A percentile compares a stretch with the other conserved stretches of the same genome.
Conservation (phyloP, 495 filamentous ascomycete genomes). For the Corynascus novoguineensis region DNA sequence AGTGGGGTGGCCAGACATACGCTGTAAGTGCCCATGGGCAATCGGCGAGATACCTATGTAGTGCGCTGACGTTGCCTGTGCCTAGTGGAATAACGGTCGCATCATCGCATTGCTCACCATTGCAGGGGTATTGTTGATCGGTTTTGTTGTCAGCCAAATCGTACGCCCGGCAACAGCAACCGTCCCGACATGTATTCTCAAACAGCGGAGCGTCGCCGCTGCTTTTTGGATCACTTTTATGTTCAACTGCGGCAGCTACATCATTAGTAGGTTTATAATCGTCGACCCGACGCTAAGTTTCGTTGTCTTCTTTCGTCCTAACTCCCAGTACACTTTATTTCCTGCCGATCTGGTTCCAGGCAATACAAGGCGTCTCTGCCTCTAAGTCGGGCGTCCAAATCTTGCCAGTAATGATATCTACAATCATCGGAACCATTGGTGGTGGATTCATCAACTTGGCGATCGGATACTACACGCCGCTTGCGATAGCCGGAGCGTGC, state of each 20-base stretch:
- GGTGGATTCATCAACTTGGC: not conserved
- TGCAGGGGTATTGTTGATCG: not conserved
- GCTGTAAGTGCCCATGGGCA: constrained; percentile 21
- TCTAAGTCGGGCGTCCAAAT: constrained; percentile 60
- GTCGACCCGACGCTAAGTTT: constrained; percentile 43
- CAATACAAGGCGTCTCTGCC: constrained; percentile 56
- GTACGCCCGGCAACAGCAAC: not conserved
- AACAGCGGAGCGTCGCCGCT: not conserved
- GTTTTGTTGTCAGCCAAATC: not conserved
- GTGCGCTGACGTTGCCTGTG: constrained; percentile 15
- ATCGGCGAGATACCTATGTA: constrained; percentile 21
- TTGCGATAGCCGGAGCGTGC: not conserved
- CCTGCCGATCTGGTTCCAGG: constrained; percentile 58
- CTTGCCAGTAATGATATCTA: constrained; percentile 52
- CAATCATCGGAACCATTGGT: not conserved
- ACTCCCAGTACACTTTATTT: constrained; percentile 22
- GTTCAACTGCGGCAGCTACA: constrained; percentile 12
- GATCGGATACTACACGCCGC: not conserved
- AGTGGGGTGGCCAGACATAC: constrained; percentile 72
- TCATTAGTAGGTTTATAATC: constrained; percentile 22
- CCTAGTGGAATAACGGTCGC: constrained; percentile 19
- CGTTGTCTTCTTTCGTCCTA: not conserved
- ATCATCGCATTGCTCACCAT: not conserved
- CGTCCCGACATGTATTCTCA: not conserved
- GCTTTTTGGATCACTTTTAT: not conserved